Evolutionary conservation across 306 rosid genomes (phyloP), one percentile per base, ranked within the genome.

Genomic region (Lathyrus sativus): DNA sequence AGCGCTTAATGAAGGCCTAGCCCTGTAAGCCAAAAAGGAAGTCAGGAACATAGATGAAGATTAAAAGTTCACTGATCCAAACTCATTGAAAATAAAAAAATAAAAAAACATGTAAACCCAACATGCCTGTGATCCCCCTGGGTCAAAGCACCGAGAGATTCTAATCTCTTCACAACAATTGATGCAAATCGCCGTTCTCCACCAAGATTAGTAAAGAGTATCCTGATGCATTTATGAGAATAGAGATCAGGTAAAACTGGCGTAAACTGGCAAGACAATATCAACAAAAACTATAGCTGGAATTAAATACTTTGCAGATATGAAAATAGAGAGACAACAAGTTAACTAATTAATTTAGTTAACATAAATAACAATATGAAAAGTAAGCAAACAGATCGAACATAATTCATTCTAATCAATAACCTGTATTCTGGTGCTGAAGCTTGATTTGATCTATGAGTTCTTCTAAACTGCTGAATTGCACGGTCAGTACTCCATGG

Each of bases 401-500:
- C 0, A 7, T 19, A 65, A 41, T 22, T 45, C 67, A 60, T 13
- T 46, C 60, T 11, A 70, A 60, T 17, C 15, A 67, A 70, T 59
- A 70, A 93, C 99, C 99, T 90, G 82, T 93, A 93, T 72, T 90
- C 90, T 5, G 99, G 99, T 43, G 99, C 99, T 7, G 97, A 93
- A 70, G 99, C 95, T 84, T 93, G 99, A 85, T 93, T 93, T 28
- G 99, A 93, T 38, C 99, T 84, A 79, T 93, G 99, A 67, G 99
- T 93, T 84, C 99, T 87, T 86, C 99, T 97, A 76, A 93, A 93
- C 81, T 93, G 99, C 80, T 93, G 99, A 70, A 93, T 93, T 31
- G 99, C 99, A 68, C 99, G 83, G 76, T 93, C 99, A 70, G 99
- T 97, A 85, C 99, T 93, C 99, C 99, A 93, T 37, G 99, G 99